Evolutionary conservation across 2,329 filamentous ascomycete genomes (phyloP).

Genomic region (Epichloe glyceriae): DNA sequence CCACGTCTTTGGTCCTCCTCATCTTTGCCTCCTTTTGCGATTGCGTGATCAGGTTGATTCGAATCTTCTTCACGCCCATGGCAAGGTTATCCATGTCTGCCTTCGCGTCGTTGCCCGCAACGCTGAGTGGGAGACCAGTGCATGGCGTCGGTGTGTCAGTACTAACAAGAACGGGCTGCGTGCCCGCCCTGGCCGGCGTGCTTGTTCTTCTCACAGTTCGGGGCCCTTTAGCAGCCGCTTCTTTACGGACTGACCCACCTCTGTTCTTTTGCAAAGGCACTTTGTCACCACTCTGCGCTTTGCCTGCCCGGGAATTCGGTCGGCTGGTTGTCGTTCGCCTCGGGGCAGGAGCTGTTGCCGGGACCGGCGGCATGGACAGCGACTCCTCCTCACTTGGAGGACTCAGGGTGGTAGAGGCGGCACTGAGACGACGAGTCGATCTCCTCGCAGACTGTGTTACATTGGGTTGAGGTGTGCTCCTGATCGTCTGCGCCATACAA

Average conservation of each 20-base stretch:
- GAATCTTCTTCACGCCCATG: conserved; percentile 48
- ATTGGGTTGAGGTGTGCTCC: conserved; percentile 16
- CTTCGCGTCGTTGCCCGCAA: conserved; percentile 7
- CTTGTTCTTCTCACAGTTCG: conserved; percentile 25
- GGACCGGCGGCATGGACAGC: background rate
- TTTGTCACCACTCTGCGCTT: conserved; percentile 24
- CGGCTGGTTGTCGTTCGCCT: conserved; percentile 23
- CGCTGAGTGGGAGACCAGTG: conserved; percentile 1
- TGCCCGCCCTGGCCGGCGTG: conserved; percentile 10
- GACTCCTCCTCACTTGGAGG: conserved; percentile 12
- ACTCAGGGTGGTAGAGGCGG: conserved; percentile 25
- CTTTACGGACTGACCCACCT: conserved; percentile 30
- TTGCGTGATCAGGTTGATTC: conserved; percentile 47
- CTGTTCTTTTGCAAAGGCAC: conserved; percentile 49
- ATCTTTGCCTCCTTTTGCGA: conserved; percentile 43
- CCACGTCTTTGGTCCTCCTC: conserved; percentile 10
- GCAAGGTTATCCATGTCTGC: conserved; percentile 42
- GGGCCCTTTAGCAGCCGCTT: conserved; percentile 20
- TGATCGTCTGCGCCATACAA: conserved; percentile 18
- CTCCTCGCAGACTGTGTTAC: conserved; percentile 19
- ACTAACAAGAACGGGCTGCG: conserved; percentile 6
- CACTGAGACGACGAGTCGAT: conserved; percentile 35
- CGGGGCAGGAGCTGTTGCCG: conserved; percentile 2
- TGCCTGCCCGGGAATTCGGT: conserved; percentile 12
- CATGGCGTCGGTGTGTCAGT: conserved; percentile 8